These are phyloP conservation scores for Linderniella brevidens DNA, from an alignment of 257 asterid genomes.

Conservation along the genomic window DNA sequence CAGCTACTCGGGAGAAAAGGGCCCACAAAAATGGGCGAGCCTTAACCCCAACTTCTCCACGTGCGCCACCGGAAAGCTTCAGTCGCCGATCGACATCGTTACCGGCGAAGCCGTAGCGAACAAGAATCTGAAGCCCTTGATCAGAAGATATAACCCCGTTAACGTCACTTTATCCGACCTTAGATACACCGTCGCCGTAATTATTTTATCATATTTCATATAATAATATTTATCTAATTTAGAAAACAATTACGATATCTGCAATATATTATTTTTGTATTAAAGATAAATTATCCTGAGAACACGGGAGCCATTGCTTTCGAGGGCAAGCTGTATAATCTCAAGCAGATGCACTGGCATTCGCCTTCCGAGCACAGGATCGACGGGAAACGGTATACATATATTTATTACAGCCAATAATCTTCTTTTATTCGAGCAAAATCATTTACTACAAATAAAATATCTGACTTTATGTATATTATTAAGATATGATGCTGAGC, in stretches of 20 bases:
- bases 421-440: background rate
- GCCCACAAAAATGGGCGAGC: constrained; percentile 58
- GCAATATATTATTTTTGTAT: no score
- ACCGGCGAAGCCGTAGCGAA: constrained; percentile 13
- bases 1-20: constrained; percentile 49
- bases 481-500: constrained; percentile 54
- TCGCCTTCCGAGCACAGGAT: constrained; percentile 55
- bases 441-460: background rate
- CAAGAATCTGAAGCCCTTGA: constrained; percentile 34
- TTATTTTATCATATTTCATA: background rate
- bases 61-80: constrained; percentile 47
- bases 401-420: background rate
- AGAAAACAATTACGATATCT: constrained; percentile 4
- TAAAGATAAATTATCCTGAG: constrained; percentile 55
- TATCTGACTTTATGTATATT: background rate
- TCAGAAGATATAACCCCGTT: constrained; percentile 25
- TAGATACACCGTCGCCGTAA: constrained; percentile 51
- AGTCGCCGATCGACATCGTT: constrained; percentile 53
- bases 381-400: constrained; percentile 22
- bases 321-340: constrained; percentile 25
- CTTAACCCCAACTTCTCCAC: constrained; percentile 41
- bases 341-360: constrained; percentile 75
- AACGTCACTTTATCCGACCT: constrained; percentile 53
- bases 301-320: constrained; percentile 31
- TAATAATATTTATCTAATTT: background rate